These are phyloP conservation scores for Incumbomyces delicatus DNA, from an alignment of 2,329 filamentous ascomycete genomes.

Conservation along the genomic window DNA sequence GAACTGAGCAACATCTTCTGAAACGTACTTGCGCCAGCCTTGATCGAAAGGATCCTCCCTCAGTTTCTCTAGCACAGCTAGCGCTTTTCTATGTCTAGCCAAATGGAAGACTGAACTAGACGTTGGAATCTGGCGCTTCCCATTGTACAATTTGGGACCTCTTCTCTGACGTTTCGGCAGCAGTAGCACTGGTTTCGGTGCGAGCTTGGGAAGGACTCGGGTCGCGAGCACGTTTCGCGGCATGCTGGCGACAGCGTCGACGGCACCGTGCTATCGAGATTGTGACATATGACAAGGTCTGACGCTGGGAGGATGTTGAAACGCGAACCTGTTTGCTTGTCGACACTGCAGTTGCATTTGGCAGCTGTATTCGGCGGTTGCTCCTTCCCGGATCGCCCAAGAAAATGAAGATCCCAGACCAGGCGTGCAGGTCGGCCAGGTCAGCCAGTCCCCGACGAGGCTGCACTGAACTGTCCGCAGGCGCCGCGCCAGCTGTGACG, in stretches of 20 bases:
- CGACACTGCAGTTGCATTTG: not conserved
- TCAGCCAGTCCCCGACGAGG: not conserved
- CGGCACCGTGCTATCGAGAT: no score
- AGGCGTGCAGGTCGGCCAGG: no score
- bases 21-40: constrained; percentile 18
- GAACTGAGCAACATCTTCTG: constrained; percentile 16
- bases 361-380: not conserved
- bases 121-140: constrained; percentile 7
- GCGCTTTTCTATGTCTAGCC: no score
- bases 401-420: not conserved
- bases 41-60: constrained; percentile 3
- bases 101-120: no score
- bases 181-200: not conserved
- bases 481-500: not conserved
- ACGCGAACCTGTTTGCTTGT: not conserved
- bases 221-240: constrained; percentile 8
- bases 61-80: not conserved
- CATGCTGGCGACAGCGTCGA: constrained; percentile 7
- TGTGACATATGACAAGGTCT: no score
- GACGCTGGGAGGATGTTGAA: not conserved
- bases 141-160: constrained; percentile 19
- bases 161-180: not conserved
- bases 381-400: not conserved
- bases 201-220: constrained; percentile 11
- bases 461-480: not conserved